Evolutionary conservation across 169 alveolate genomes (phyloP).

Genomic region (Eimeria tenella): DNA sequence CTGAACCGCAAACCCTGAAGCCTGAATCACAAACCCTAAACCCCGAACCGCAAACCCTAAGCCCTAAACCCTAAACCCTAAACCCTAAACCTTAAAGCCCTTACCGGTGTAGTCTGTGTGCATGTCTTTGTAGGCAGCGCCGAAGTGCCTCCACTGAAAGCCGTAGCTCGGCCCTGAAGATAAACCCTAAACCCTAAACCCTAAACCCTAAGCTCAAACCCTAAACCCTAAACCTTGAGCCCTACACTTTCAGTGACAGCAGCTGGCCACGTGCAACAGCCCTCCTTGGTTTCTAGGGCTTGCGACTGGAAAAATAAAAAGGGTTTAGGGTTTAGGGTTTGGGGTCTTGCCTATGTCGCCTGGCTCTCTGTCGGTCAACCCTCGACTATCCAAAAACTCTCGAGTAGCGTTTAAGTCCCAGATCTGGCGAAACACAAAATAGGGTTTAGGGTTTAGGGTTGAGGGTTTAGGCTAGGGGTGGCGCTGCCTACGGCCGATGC

Average conservation of each 20-base stretch:
- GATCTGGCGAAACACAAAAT: slow-evolving; percentile 82
- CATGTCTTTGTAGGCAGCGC: slow-evolving; percentile 95
- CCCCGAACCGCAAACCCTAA: slow-evolving; percentile 13
- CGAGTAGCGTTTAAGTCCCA: slow-evolving; percentile 99
- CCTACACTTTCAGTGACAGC: neutral
- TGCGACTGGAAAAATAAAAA: neutral
- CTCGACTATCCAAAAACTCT: slow-evolving; percentile 95
- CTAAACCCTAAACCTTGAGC: neutral
- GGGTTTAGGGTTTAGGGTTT: slow-evolving; percentile 38
- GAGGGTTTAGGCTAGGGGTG: neutral
- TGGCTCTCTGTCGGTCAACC: slow-evolving; percentile 96
- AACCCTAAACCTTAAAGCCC: neutral
- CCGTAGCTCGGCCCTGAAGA: slow-evolving; percentile 97
- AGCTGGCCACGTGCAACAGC: neutral
- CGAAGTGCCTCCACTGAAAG: slow-evolving; percentile 98
- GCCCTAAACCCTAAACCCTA: slow-evolving; percentile 5
- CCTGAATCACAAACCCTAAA: no score
- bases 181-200: slow-evolving; percentile 34
- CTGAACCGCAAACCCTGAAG: no score
- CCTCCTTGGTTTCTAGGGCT: no score
- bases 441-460: slow-evolving; percentile 44
- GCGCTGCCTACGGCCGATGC: neutral
- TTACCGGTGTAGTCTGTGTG: slow-evolving; percentile 89
- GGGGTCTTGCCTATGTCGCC: slow-evolving; percentile 90
- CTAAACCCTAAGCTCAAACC: no score